These are phyloP conservation scores for Blastobotrys parvus DNA, from an alignment of 805 yeast species.

Conservation along the genomic window DNA sequence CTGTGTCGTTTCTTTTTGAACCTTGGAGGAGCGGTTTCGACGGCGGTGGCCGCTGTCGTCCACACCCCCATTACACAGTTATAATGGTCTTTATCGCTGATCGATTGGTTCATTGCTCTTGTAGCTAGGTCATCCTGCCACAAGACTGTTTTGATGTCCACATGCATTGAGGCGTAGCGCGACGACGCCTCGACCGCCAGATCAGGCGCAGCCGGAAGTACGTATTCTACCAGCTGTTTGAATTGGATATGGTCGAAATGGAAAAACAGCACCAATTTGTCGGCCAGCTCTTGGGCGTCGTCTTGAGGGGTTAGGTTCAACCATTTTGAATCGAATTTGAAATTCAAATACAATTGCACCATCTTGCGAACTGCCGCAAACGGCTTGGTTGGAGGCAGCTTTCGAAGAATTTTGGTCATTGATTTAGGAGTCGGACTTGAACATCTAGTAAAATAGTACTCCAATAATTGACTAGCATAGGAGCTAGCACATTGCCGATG, in stretches of 20 bases:
- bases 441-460: not conserved
- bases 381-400: not conserved
- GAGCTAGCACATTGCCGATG: no score
- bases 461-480: not conserved
- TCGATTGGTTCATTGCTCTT: not conserved
- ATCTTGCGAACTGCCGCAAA: not conserved
- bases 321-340: not conserved
- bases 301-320: no score
- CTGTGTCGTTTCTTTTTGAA: no score
- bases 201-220: not conserved
- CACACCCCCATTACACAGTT: not conserved
- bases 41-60: no score
- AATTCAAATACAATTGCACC: not conserved
- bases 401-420: not conserved
- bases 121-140: conserved; percentile 2
- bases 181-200: conserved; percentile 1
- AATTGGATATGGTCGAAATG: not conserved
- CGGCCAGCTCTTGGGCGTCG: not conserved
- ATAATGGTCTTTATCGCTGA: not conserved
- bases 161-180: not conserved
- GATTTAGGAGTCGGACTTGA: not conserved
- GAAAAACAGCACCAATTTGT: not conserved
- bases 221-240: not conserved
- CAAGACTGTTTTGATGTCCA: not conserved
- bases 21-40: no score